Base-by-base conservation (phyloP, 306 rosid species). In the Cucurbita pepo region DNA sequence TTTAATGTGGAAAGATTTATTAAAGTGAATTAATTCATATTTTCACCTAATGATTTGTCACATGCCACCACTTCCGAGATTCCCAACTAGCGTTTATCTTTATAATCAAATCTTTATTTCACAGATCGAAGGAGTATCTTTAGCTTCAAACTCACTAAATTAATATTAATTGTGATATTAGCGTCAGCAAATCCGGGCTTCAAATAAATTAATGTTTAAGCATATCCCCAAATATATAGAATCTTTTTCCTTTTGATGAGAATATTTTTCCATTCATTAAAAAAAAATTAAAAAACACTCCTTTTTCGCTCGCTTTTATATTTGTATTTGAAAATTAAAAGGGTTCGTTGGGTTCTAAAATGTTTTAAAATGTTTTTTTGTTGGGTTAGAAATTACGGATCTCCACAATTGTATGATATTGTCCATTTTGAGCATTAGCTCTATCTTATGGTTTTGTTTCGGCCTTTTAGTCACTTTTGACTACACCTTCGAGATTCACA, bases 1-100 rank as follows among this genome's bases (percentile, higher is more conserved):
- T 66, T 45, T 66, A 66, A 21, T 65, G 38, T 0, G 15, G 1
- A 6, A 65, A 44, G 16, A 65, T 5, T 15, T 25, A 47, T 48
- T 13, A 25, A 69, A 21, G 7, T 7, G 2, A 25, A 12, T 44
- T 44, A 47, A 19, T 43, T 19, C 5, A 22, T 14, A 48, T 12
- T 69, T 69, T 25, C 0, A 13, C 19, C 73, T 44, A 45, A 69
- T 69, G 57, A 69, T 69, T 69, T 69, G 57, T 22, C 37, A 25
- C 73, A 69, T 69, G 55, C 6, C 21, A 10, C 47, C 21, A 4
- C 51, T n/a, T 37, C 6, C 3, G 4, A 38, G 48, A 61, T 37
- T 38, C 14, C 38, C 6, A 13, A 38, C 38, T 7, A 11, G 14
- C 25, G 0, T 61, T 14, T 21, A 10, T 56, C 37, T 37, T 14